Conservation (phyloP, 1,139 yeast genomes). For the Candida sanyaensis region DNA sequence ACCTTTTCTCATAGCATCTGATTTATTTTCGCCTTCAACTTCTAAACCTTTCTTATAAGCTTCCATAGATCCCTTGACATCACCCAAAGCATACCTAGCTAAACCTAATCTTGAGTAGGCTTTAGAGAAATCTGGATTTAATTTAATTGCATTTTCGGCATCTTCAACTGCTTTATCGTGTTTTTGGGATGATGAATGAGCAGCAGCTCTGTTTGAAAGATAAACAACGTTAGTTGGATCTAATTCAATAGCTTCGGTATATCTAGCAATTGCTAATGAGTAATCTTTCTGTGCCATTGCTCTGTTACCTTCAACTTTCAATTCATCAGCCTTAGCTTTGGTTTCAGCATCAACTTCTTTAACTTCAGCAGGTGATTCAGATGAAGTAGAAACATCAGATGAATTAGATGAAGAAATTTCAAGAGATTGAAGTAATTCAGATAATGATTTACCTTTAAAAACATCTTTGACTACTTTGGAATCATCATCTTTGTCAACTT, state of each 20-base stretch:
- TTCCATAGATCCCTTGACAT: slow-evolving; percentile 83
- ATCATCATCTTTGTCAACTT: slow-evolving; percentile 55
- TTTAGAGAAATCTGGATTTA: slow-evolving; percentile 81
- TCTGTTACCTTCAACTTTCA: slow-evolving; percentile 86
- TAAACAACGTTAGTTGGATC: slow-evolving; percentile 79
- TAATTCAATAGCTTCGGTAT: slow-evolving; percentile 78
- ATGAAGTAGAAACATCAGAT: slow-evolving; percentile 18
- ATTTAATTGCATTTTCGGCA: slow-evolving; percentile 76
- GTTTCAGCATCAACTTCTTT: slow-evolving; percentile 54
- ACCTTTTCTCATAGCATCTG: slow-evolving; percentile 91
- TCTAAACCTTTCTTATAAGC: slow-evolving; percentile 89
- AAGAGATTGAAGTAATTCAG: slow-evolving; percentile 39
- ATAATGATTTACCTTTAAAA: slow-evolving; percentile 53
- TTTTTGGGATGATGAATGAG: slow-evolving; percentile 75
- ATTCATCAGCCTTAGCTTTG: slow-evolving; percentile 74
- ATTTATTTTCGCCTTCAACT: slow-evolving; percentile 80
- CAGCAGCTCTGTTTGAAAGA: slow-evolving; percentile 95
- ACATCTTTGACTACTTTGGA: slow-evolving; percentile 31
- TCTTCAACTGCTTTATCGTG: slow-evolving; percentile 81
- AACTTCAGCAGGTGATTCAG: slow-evolving; percentile 22
- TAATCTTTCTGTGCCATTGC: slow-evolving; percentile 84
- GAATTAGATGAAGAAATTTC: slow-evolving; percentile 19
- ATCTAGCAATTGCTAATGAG: slow-evolving; percentile 68
- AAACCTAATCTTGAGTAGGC: slow-evolving; percentile 95
- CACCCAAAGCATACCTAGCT: slow-evolving; percentile 88